Evolutionary conservation across 2,329 filamentous ascomycete species (phyloP).

Genomic region (Penicillium oxalicum): DNA sequence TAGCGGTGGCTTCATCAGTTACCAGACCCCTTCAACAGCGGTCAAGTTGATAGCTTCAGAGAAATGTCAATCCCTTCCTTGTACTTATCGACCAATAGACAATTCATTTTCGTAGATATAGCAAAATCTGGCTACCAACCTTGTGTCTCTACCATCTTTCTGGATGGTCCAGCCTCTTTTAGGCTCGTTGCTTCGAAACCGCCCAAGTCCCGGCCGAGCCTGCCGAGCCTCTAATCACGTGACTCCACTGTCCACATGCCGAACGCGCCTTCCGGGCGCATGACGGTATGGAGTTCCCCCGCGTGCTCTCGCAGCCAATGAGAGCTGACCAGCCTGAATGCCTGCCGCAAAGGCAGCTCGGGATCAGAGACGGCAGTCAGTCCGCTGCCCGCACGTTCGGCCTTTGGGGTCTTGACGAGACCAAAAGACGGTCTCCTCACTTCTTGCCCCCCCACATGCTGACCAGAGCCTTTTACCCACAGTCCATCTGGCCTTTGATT

Average conservation of each 20-base stretch:
- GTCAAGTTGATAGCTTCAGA: too few species aligned
- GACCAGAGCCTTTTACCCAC: neutral
- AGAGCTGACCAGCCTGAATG: neutral
- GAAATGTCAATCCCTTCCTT: too few species aligned
- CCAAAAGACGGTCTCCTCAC: too few species aligned
- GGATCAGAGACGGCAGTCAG: slow-evolving; percentile 25
- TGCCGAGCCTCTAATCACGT: slow-evolving; percentile 23
- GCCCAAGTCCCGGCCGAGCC: slow-evolving; percentile 20
- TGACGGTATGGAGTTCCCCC: neutral
- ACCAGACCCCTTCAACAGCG: too few species aligned
- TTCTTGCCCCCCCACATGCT: slow-evolving; percentile 11
- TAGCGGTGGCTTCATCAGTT: too few species aligned
- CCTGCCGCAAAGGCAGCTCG: slow-evolving; percentile 12
- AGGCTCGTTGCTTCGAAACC: neutral
- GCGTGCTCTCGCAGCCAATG: neutral
- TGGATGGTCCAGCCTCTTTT: too few species aligned
- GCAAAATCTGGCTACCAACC: too few species aligned
- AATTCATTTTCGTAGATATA: too few species aligned
- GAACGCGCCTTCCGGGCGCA: slow-evolving; percentile 21
- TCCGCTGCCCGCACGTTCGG: neutral
- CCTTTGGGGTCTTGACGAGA: too few species aligned
- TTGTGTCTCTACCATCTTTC: too few species aligned
- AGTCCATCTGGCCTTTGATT: slow-evolving; percentile 4
- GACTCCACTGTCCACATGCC: slow-evolving; percentile 25
- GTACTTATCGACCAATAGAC: too few species aligned